Base-by-base conservation (phyloP, 345 rosid genomes). In the Gossypium australe region DNA sequence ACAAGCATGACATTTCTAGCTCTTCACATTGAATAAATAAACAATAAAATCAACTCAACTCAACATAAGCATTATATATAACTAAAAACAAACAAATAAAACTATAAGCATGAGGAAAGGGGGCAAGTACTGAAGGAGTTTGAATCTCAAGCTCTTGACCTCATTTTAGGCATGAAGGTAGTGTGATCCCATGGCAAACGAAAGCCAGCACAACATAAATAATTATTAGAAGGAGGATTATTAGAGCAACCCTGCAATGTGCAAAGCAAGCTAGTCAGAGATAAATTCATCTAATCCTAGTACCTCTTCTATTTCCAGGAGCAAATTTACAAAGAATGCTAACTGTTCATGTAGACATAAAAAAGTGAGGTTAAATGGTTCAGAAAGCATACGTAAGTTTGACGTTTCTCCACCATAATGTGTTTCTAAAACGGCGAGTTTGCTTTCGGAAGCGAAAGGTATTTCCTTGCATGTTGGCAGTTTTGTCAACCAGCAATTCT, bases 371-470 rank as follows among this genome's bases (percentile, higher is more conserved):
- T 51, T 64, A 1, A 51, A 56, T 34, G 41, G 72, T 17, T 44
- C 1, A 76, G 59, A 61, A 67, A 70, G 75, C 92, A 67, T 86
- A 94, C 98, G 84, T 89, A 71, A 94, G 97, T 86, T 91, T 87
- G 79, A 89, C 88, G 48, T 94, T 94, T 86, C 90, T 86, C 97
- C 98, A 94, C 98, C 97, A 92, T 57, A 87, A 90, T 18, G 87
- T 44, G 80, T 80, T 87, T 86, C 97, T 87, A 80, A 85, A 91
- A 43, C 90, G 97, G 25, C 95, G 97, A 80, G 97, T 88, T 86
- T 92, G 98, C 85, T 94, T 92, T 78, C 98, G 84, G 81, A 94
- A 94, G 58, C 98, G 91, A 71, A 94, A 89, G 73, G 97, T 94
- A 80, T 92, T 94, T 29, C 97, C 98, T 85, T 92, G 97, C 97